Percentiles rank a stretch among this genome's conserved stretches.
Conservation (phyloP, 225 moss, liverwort and hornwort species). For the Marchantia polymorpha region DNA sequence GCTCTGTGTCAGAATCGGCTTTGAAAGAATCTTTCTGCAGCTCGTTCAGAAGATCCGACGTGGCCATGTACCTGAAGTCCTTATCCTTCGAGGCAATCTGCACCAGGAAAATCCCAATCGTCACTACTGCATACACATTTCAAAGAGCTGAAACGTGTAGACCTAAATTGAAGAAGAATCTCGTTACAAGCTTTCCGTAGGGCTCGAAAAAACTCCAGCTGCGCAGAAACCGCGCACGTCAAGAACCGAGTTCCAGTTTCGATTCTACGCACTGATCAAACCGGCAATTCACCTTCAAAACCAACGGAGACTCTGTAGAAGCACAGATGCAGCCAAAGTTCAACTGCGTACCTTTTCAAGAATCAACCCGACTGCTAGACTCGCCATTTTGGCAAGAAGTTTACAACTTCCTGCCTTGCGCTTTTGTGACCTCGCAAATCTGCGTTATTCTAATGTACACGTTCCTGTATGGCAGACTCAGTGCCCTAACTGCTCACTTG, state of each 20-base stretch:
- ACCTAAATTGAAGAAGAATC: constrained; percentile 7
- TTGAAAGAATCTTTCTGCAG: constrained; percentile 97
- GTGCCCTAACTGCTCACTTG: neutral
- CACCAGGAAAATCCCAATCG: neutral
- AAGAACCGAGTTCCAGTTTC: neutral
- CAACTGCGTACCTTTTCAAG: constrained; percentile 43
- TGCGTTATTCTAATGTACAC: neutral
- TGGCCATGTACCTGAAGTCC: constrained; percentile 99
- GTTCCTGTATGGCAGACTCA: constrained; percentile 4
- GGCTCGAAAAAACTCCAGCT: neutral
- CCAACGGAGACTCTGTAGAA: neutral
- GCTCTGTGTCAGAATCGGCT: constrained; percentile 91
- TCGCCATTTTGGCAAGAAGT: constrained; percentile 42
- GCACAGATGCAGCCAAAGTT: neutral
- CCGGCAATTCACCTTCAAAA: neutral
- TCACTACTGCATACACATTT: neutral
- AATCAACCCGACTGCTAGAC: constrained; percentile 51
- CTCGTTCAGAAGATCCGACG: constrained; percentile 97
- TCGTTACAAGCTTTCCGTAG: neutral
- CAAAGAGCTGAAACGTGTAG: neutral
- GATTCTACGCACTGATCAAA: constrained; percentile 4
- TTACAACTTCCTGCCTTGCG: constrained; percentile 18
- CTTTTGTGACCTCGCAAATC: constrained; percentile 20
- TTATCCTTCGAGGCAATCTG: constrained; percentile 99
- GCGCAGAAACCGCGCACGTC: neutral